A percentile compares a stretch with the other conserved stretches of the same genome.
Conservation (phyloP, 192 early-diverging fungal genomes). For the Piromyces sp. region DNA sequence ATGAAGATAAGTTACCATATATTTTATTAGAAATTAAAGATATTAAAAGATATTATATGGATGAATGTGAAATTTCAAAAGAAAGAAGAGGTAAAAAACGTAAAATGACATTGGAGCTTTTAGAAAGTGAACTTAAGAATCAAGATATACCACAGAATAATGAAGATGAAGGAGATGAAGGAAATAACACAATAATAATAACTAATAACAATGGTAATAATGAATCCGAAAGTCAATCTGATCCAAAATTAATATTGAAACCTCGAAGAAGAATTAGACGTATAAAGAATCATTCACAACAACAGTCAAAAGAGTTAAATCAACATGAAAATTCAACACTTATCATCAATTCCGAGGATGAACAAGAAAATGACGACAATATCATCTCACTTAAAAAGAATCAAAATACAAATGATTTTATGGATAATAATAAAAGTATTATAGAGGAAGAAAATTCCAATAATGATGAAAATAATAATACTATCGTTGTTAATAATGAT, state of each 20-base stretch:
- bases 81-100: background rate
- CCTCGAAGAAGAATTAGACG: background rate
- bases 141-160: no score
- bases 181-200: no score
- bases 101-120: background rate
- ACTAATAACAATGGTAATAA: no score
- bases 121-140: no score
- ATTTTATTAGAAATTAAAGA: background rate
- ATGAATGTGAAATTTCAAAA: background rate
- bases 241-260: no score
- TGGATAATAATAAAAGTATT: no score
- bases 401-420: background rate
- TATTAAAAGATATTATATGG: background rate
- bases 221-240: no score
- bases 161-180: no score
- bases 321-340: background rate
- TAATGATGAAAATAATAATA: no score
- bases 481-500: background rate
- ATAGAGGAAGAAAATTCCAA: no score
- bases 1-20: background rate
- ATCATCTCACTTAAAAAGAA: background rate
- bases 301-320: background rate
- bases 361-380: background rate
- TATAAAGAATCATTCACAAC: background rate
- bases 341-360: background rate